Base-by-base conservation (phyloP, 331 rosid genomes). In the Cydonia oblonga region DNA sequence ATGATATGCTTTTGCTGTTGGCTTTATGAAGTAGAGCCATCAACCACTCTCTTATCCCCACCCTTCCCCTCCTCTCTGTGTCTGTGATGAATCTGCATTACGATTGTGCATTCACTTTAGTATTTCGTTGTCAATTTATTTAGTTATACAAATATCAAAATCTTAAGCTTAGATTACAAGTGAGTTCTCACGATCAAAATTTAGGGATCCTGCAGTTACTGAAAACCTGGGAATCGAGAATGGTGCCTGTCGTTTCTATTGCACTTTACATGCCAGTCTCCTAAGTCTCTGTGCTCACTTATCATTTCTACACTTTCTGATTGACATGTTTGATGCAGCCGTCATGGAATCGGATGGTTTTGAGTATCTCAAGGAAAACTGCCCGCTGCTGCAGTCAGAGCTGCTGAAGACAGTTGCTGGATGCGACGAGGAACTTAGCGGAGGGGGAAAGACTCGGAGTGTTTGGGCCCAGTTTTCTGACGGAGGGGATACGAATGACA, bases 391-490 rank as follows among this genome's bases (percentile, higher is more conserved):
- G 73, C 98, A 93, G 88, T 93, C 98, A 8, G 98, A 93, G 83
- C 87, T 93, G 57, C 86, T 93, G 35, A 93, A 93, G 88, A 93
- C 91, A 5, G 93, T 93, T 66, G 98, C 98, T 6, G 97, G 97
- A 63, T 86, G 90, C 0, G 98, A 89, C 53, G 98, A 89, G 79
- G 98, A 84, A 78, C 80, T 80, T 56, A 90, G 96, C 2, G 96
- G 90, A 69, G 97, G 87, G 75, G 97, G 88, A 42, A 90, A 87
- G 81, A 86, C 93, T 81, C 83, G 79, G 68, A 93, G 97, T 13
- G 96, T 93, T 49, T 93, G 98, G 98, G 98, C 89, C 59, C 98
- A 89, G 68, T 89, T 89, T 73, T 93, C 96, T 13, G 96, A 93
- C 24, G 96, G 96, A 1, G 97, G 87, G 56, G 96, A 93, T 69